These are phyloP conservation scores for Aspergillus conjunctus DNA, from an alignment of 495 filamentous ascomycete genomes.

Conservation along the genomic window DNA sequence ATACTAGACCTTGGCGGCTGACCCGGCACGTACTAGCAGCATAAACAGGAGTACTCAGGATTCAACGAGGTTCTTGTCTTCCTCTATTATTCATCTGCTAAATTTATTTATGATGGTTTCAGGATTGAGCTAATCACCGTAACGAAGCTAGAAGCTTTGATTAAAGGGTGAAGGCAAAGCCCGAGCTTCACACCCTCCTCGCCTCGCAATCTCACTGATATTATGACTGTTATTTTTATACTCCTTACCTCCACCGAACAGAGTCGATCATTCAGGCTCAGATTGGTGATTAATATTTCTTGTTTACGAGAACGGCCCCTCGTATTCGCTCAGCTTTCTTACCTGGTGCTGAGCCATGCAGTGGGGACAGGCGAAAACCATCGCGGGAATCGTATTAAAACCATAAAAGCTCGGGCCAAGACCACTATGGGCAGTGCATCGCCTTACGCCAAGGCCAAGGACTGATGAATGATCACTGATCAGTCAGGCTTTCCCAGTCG, in stretches of 20 bases:
- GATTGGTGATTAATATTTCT: neutral
- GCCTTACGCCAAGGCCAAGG: slow-evolving; percentile 11
- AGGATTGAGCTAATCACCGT: slow-evolving; percentile 7
- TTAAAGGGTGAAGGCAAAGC: slow-evolving; percentile 13
- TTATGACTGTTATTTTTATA: neutral
- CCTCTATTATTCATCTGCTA: neutral
- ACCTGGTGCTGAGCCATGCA: slow-evolving; percentile 5
- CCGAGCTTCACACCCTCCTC: slow-evolving; percentile 8
- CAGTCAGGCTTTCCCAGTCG: neutral
- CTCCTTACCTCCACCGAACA: too few relatives aligned
- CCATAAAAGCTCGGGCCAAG: slow-evolving; percentile 12
- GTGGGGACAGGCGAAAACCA: neutral
- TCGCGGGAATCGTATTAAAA: neutral
- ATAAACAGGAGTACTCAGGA: too few relatives aligned
- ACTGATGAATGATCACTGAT: slow-evolving; percentile 10
- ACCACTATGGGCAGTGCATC: slow-evolving; percentile 8
- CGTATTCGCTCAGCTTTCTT: slow-evolving; percentile 8
- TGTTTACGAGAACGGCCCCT: neutral
- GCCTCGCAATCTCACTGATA: slow-evolving; percentile 10
- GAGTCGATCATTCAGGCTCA: too few relatives aligned
- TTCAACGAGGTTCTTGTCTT: neutral
- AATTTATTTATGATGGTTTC: slow-evolving; percentile 12
- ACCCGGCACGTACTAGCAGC: too few relatives aligned
- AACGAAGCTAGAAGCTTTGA: neutral
- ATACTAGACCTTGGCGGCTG: too few relatives aligned